Evolutionary conservation across 2,329 filamentous ascomycete genomes (phyloP), one percentile per base, ranked within the genome.

Genomic region (Aspergillus chevalieri): DNA sequence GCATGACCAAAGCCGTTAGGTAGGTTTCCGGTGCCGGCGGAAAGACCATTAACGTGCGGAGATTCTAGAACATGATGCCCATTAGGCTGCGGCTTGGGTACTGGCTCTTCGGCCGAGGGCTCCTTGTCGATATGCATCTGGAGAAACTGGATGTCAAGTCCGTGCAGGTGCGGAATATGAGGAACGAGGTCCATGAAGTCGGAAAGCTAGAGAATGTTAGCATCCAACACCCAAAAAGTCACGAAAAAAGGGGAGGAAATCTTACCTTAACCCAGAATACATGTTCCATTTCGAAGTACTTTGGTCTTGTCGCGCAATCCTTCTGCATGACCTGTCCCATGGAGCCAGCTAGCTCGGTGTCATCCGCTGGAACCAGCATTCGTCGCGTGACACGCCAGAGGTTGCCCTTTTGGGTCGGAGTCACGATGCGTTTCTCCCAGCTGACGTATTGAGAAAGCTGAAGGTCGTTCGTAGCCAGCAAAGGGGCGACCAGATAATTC

Each of bases 231-330:
- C 42, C n/a, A 28, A 17, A 9, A 9, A 8, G 6, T 12, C 14
- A 12, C 8, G 3, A 39, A 34, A 45, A 54, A 22, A 6, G 14
- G 7, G 14, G 7, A 4, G 24, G 22, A 2, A 24, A 21, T n/a
- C 69, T 57, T 65, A 75, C 72, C 66, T 70, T 74, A 51, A 78
- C 69, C 75, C 75, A 78, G 55, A 77, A 77, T 44, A 78, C 63
- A 62, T 74, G 73, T 49, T 75, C 68, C 72, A 77, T 73, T 24
- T 65, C 65, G 54, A 73, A 71, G 62, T 76, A 78, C 57, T 75
- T 77, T 22, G 70, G 71, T 46, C 65, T 61, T 21, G 70, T 72
- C 57, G 74, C 72, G 44, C 61, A 64, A 59, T 74, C 71, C 53
- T 69, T 63, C 50, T 67, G 62, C 53, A 67, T 67, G 41, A 72